Evolutionary conservation across 2,329 filamentous ascomycete genomes (phyloP), one percentile per base, ranked within the genome.

Genomic region (Thermomyces lanuginosus): DNA sequence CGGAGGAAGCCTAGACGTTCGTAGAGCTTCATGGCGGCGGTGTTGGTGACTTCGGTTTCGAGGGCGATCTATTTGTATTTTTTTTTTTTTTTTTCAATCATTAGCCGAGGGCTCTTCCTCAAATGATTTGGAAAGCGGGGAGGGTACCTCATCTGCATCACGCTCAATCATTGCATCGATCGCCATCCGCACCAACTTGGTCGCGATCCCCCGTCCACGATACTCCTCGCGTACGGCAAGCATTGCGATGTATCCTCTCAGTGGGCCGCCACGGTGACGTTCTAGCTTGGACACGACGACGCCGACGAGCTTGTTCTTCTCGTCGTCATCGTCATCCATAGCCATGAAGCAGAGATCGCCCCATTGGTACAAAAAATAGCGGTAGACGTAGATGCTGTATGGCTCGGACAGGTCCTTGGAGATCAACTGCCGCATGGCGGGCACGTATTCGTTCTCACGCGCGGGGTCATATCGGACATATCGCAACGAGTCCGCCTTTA

Each of bases 301-400:
- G 31, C 89, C 89, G 33, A 92, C 69, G 30, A 98, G 69, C n/a
- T 10, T 11, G 27, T 48, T 39, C 20, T 48, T 31, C 12, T 49
- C 37, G 35, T 77, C 63, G 22, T 66, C 60, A 11, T 49, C 37
- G 35, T 77, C 63, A 22, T 66, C 60, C 36, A 67, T 55, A 19
- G 63, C 58, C 73, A 95, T 80, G 55, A 82, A 95, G 55, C 89
- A 98, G n/a, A 98, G 61, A 46, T 95, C 77, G 4, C 80, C 79
- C 89, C 89, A 98, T 66, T 95, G 83, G 48, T 91, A 92, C 10
- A 98, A 62, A 44, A 98, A 98, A 53, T 98, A 98, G 16, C 89
- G 74, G 54, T 95, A 98, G 32, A 98, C 89, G 59, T 98, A 98
- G 49, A 98, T 95, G 56, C 86, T 95, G 53, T 98, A 98, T 1